Percentiles rank a stretch among this genome's conserved stretches.
Conservation (phyloP, 2,329 filamentous ascomycete genomes). For the Colletotrichum melonis region DNA sequence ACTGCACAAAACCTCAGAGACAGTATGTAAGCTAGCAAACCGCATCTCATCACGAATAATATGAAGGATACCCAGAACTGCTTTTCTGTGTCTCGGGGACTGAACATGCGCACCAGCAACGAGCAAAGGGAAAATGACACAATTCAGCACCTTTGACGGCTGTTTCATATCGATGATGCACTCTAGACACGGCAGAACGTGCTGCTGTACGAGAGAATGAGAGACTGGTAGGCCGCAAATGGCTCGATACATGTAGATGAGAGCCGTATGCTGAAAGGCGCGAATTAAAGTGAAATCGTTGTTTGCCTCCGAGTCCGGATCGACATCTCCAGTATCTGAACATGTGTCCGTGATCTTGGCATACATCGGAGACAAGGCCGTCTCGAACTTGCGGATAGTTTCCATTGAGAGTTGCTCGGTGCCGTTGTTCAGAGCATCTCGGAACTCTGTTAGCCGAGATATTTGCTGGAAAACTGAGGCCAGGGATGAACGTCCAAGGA, state of each 20-base stretch:
- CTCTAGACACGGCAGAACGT: slow-evolving; percentile 49
- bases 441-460: slow-evolving; percentile 44
- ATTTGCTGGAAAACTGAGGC: slow-evolving; percentile 48
- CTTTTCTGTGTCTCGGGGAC: slow-evolving; percentile 41
- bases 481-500: slow-evolving; percentile 46
- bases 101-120: slow-evolving; percentile 50
- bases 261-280: slow-evolving; percentile 53
- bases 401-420: slow-evolving; percentile 41
- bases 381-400: slow-evolving; percentile 43
- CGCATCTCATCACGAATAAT: slow-evolving; percentile 45
- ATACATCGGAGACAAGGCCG: slow-evolving; percentile 41
- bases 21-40: slow-evolving; percentile 49
- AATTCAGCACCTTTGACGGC: slow-evolving; percentile 52
- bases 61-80: slow-evolving; percentile 36
- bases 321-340: background rate
- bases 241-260: slow-evolving; percentile 56
- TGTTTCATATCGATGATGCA: slow-evolving; percentile 49
- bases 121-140: slow-evolving; percentile 51
- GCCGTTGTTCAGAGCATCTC: slow-evolving; percentile 37
- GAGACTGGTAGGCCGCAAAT: slow-evolving; percentile 50
- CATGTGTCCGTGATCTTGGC: slow-evolving; percentile 40
- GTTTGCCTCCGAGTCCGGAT: slow-evolving; percentile 41
- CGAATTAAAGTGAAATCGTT: slow-evolving; percentile 50
- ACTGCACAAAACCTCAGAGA: slow-evolving; percentile 49
- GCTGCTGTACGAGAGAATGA: slow-evolving; percentile 53